These are phyloP conservation scores for Shiraia bambusicola DNA, from an alignment of 2,329 filamentous ascomycete genomes.

Conservation along the genomic window DNA sequence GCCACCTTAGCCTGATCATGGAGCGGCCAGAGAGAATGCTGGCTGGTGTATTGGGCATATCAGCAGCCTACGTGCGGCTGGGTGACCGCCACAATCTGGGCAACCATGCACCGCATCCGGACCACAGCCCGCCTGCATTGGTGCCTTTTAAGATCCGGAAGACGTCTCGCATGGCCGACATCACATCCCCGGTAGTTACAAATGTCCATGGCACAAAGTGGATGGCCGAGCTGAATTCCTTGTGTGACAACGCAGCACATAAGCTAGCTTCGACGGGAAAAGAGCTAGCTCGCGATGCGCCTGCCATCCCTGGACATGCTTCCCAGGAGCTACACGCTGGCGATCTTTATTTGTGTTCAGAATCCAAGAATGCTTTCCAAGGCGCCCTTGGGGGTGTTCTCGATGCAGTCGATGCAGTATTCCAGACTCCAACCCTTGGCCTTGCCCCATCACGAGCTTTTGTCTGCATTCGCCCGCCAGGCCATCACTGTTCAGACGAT, in stretches of 20 bases:
- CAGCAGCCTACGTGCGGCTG: conserved; percentile 86
- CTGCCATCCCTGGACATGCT: conserved; percentile 44
- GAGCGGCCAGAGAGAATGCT: conserved; percentile 90
- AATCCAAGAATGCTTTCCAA: conserved; percentile 84
- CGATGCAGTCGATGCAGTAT: conserved; percentile 86
- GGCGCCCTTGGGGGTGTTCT: conserved; percentile 90
- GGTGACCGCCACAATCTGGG: conserved; percentile 77
- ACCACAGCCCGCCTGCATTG: conserved; percentile 58
- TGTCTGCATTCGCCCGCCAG: conserved; percentile 87
- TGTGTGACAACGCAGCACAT: conserved; percentile 79
- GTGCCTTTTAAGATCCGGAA: conserved; percentile 85
- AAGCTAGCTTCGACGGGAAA: conserved; percentile 76
- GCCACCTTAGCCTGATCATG: conserved; percentile 75
- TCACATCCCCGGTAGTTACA: conserved; percentile 76
- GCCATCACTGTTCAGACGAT: conserved; percentile 89
- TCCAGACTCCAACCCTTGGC: conserved; percentile 53
- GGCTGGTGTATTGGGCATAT: conserved; percentile 78
- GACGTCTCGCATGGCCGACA: conserved; percentile 68
- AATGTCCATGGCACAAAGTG: conserved; percentile 88
- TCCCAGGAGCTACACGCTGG: conserved; percentile 77
- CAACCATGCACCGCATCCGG: conserved; percentile 65
- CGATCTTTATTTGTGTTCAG: conserved; percentile 85
- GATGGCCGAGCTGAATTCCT: conserved; percentile 86
- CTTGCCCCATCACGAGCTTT: conserved; percentile 74
- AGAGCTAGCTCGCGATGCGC: conserved; percentile 65